Evolutionary conservation across 257 asterid species (phyloP).

Genomic region (Fraxinus cuspidata): DNA sequence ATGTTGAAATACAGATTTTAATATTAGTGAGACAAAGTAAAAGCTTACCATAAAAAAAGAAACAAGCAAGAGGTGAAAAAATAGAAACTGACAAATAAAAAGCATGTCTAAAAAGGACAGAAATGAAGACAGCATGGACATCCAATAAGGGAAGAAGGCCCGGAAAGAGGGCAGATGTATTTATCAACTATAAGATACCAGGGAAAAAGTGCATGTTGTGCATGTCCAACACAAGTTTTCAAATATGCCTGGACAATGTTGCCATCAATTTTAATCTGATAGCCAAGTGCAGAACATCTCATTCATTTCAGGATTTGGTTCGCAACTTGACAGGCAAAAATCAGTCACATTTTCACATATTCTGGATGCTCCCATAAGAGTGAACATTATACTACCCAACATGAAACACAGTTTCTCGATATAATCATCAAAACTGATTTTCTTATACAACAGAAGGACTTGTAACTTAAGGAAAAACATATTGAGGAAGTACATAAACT

Average conservation of each 20-base stretch:
- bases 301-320: neutral
- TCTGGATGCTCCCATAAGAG: neutral
- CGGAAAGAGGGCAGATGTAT: neutral
- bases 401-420: neutral
- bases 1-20: conserved; percentile 25
- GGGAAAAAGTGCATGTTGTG: neutral
- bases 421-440: neutral
- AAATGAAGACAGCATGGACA: neutral
- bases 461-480: neutral
- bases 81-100: neutral
- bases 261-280: neutral
- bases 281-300: neutral
- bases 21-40: conserved; percentile 4
- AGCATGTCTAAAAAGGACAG: neutral
- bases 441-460: neutral
- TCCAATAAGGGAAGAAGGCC: neutral
- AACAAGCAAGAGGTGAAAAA: neutral
- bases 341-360: neutral
- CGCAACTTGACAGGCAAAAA: neutral
- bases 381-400: neutral
- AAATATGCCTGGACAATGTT: neutral
- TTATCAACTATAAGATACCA: neutral
- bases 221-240: neutral
- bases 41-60: conserved; percentile 10
- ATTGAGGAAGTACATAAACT: neutral